Base-by-base conservation (phyloP, 108 stramenopile species). In the Cylindrotheca closterium region DNA sequence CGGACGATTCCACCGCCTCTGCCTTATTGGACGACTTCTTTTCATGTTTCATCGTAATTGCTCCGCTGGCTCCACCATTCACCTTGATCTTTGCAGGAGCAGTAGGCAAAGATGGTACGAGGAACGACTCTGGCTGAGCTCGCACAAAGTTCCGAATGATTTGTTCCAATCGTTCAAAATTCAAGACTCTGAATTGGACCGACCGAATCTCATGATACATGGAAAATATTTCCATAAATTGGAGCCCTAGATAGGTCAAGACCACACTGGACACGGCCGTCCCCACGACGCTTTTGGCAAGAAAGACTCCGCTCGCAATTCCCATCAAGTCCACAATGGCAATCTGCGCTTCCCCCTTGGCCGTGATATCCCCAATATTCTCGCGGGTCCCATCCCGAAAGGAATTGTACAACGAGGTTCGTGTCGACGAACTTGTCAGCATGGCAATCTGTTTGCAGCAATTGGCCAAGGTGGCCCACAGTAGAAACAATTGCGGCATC, bases 341-440 rank as follows among this genome's bases (percentile, higher is more conserved):
- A 78, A 94, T 97, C 68, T 96, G 95, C 19, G 96, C 96, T 75
- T 97, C 96, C 5, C 96, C 96, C 71, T 97, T 97, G 29, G 96
- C 96, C 10, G 95, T 96, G 65, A 97, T 94, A 72, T 97, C 96
- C 18, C 93, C 96, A 72, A 97, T 95, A 62, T 97, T 97, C 72
- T 96, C 93, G 51, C 80, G 71, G 23, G 63, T 65, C 25, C 79
- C 80, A 55, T 80, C 75, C 21, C 88, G 85, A 60, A 97, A 97
- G 57, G 82, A 84, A 60, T 93, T 90, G 80, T 97, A 97, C 28
- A 97, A 58, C 31, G 95, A 83, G 49, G 91, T 95, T 29, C 96
- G 87, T 29, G 96, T 97, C 19, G 92, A 82, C 21, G 83, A 81
- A 30, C 83, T 84, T 3, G 96, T 97, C 29, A 97, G 71, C 94